Evolutionary conservation across 331 rosid species (phyloP).

Genomic region (Saraca asoca): DNA sequence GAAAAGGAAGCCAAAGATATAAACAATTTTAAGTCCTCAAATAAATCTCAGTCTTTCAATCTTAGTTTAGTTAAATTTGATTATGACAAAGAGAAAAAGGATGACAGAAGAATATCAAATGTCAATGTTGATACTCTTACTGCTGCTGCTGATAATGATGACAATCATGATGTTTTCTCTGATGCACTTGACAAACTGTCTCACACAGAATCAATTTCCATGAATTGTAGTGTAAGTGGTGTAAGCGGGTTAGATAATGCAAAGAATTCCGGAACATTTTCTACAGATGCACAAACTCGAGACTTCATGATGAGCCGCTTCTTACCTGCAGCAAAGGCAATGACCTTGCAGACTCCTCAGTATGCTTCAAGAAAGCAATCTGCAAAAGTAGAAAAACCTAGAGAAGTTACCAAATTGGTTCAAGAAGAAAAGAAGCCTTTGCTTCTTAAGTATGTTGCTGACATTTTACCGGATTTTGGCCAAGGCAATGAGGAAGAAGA

Average conservation of each 20-base stretch:
- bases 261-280: slow-evolving; percentile 55
- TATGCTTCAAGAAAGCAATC: slow-evolving; percentile 65
- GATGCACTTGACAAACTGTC: slow-evolving; percentile 74
- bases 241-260: slow-evolving; percentile 59
- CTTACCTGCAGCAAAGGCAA: slow-evolving; percentile 97
- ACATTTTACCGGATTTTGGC: slow-evolving; percentile 45
- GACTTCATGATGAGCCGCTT: slow-evolving; percentile 95
- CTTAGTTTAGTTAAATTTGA: slow-evolving; percentile 33
- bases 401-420: slow-evolving; percentile 33
- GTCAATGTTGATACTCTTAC: slow-evolving; percentile 20
- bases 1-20: slow-evolving; percentile 42
- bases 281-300: slow-evolving; percentile 65
- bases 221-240: slow-evolving; percentile 75
- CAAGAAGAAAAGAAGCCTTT: slow-evolving; percentile 44
- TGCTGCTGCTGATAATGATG: slow-evolving; percentile 22
- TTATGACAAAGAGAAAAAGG: slow-evolving; percentile 35
- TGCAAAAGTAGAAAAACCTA: slow-evolving; percentile 43
- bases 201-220: slow-evolving; percentile 60
- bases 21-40: slow-evolving; percentile 29
- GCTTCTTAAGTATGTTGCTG: slow-evolving; percentile 40
- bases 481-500: slow-evolving; percentile 55
- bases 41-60: slow-evolving; percentile 41
- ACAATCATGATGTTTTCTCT: slow-evolving; percentile 55
- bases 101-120: slow-evolving; percentile 39
- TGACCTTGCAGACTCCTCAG: slow-evolving; percentile 73